Evolutionary conservation across 441 rosid species (phyloP).

Genomic region (Raphanus hybrid): DNA sequence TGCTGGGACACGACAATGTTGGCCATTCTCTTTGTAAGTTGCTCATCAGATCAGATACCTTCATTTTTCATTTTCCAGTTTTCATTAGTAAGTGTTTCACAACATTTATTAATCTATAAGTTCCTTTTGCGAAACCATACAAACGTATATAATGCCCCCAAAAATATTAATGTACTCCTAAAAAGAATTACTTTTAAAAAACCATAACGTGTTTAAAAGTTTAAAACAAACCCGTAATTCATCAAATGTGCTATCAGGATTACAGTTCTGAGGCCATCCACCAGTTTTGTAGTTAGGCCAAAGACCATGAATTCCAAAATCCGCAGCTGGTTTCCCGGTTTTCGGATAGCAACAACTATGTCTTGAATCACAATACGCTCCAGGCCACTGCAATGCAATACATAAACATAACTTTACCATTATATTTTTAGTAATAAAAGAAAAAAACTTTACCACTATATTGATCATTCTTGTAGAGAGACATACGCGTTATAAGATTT

Average conservation of each 20-base stretch:
- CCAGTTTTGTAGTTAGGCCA: slow-evolving; percentile 92
- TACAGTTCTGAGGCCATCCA: slow-evolving; percentile 73
- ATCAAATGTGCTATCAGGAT: slow-evolving; percentile 59
- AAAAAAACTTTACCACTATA: neutral
- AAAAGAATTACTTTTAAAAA: neutral
- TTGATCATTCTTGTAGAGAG: neutral
- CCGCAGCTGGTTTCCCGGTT: slow-evolving; percentile 81
- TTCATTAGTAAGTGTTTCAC: neutral
- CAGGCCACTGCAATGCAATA: slow-evolving; percentile 73
- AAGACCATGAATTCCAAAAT: slow-evolving; percentile 90
- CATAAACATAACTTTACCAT: slow-evolving; percentile 12
- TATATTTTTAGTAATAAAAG: neutral
- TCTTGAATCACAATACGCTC: slow-evolving; percentile 79
- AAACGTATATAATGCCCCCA: neutral
- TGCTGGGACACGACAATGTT: slow-evolving; percentile 77
- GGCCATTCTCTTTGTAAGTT: slow-evolving; percentile 72
- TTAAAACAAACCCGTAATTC: slow-evolving; percentile 57
- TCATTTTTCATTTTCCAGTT: neutral
- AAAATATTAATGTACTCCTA: neutral
- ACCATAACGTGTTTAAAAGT: slow-evolving; percentile 6
- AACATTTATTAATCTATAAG: neutral
- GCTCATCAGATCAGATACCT: slow-evolving; percentile 65
- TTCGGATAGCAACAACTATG: slow-evolving; percentile 81
- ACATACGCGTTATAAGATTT: neutral
- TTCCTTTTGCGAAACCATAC: neutral